phyloP scores from a whole-genome alignment of 2,329 filamentous ascomycete species.

The Trichoderma simmonsii region DNA sequence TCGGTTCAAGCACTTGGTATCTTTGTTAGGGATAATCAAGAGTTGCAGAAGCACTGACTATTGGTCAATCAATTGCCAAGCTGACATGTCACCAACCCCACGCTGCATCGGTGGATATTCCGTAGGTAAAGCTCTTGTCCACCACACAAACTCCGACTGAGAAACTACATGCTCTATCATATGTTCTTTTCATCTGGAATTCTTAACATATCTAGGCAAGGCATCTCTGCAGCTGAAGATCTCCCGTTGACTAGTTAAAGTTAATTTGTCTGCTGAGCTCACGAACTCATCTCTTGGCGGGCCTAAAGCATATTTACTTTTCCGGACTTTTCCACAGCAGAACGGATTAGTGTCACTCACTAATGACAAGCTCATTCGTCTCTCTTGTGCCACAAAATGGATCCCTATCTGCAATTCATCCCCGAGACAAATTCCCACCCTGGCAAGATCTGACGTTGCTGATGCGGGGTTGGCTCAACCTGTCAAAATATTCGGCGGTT shows the following conservation, averaged over 20 bases:
- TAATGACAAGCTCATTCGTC: not conserved
- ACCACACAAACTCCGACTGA: not conserved
- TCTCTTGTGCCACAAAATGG: not conserved
- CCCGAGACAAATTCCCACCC: not conserved
- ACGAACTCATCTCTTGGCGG: not conserved
- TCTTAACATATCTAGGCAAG: too few species aligned
- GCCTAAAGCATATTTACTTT: not conserved
- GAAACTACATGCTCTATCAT: not conserved
- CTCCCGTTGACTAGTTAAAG: not conserved
- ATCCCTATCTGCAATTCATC: not conserved
- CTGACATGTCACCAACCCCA: not conserved
- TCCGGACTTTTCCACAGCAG: not conserved
- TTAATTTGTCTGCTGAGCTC: not conserved
- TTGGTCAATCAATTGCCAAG: not conserved
- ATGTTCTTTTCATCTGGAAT: not conserved
- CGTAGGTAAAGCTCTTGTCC: not conserved
- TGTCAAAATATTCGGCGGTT: not conserved
- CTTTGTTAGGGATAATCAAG: not conserved
- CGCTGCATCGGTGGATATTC: not conserved
- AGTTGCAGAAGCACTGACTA: not conserved
- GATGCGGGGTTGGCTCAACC: conserved; percentile 2
- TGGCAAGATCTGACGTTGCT: conserved; percentile 13
- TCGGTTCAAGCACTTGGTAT: not conserved
- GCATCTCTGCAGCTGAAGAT: not conserved
- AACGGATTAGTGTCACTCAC: not conserved